Conservation (phyloP, 2,329 filamentous ascomycete species). For the Cercospora nicotianae region DNA sequence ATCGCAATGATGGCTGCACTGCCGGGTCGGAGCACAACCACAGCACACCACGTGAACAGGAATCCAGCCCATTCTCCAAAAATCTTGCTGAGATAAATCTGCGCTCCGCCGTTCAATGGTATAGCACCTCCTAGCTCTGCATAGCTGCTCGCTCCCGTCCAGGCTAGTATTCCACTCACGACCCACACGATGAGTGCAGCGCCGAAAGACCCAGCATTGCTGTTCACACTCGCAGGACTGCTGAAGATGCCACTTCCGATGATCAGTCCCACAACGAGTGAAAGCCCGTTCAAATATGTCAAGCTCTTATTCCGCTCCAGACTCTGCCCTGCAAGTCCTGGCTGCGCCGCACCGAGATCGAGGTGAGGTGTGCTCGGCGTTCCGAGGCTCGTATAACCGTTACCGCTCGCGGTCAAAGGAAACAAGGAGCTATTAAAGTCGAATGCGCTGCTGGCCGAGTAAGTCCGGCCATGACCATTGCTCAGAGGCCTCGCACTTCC, state of each 20-base stretch:
- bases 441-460: conserved; percentile 89
- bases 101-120: conserved; percentile 88
- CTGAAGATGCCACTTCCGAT: conserved; percentile 97
- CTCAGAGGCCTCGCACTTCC: conserved; percentile 63
- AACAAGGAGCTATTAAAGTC: conserved; percentile 94
- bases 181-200: conserved; percentile 89
- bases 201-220: conserved; percentile 85
- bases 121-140: conserved; percentile 95
- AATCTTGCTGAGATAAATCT: conserved; percentile 93
- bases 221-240: conserved; percentile 87
- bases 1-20: conserved; percentile 93
- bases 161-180: conserved; percentile 86
- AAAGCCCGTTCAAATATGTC: conserved; percentile 91
- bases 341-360: conserved; percentile 31
- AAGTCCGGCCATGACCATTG: conserved; percentile 53
- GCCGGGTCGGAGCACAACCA: conserved; percentile 90
- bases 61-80: conserved; percentile 93
- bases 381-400: conserved; percentile 78
- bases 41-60: conserved; percentile 93
- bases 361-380: conserved; percentile 63
- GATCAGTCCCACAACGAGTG: conserved; percentile 85
- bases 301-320: conserved; percentile 94
- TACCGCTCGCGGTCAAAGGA: conserved; percentile 76
- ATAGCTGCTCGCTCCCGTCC: conserved; percentile 94
- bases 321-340: conserved; percentile 44